phyloP scores from a whole-genome alignment of 176 grass and related monocot genomes.

The Melocanna baccifera region DNA sequence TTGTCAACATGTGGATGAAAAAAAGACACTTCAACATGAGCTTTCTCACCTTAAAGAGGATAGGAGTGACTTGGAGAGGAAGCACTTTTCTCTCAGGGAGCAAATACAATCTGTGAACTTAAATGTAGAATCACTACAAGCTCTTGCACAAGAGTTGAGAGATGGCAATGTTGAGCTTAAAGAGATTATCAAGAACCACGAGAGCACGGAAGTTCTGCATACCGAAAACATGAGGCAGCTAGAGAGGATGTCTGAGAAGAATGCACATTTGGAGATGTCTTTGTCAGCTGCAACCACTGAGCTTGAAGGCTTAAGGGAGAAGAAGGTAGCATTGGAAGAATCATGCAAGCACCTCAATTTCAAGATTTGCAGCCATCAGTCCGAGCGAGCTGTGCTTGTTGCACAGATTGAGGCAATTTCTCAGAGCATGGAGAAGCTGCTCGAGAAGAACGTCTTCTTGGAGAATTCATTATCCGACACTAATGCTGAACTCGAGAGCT shows the following conservation, averaged over 20 bases:
- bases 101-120: constrained; percentile 66
- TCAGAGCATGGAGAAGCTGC: constrained; percentile 59
- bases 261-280: constrained; percentile 58
- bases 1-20: constrained; percentile 51
- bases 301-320: constrained; percentile 53
- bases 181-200: constrained; percentile 71
- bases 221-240: constrained; percentile 54
- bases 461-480: constrained; percentile 75
- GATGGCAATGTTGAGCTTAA: constrained; percentile 78
- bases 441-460: constrained; percentile 61
- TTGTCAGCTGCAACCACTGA: constrained; percentile 58
- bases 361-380: constrained; percentile 47
- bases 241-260: constrained; percentile 64
- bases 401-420: constrained; percentile 58
- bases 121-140: constrained; percentile 68
- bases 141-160: constrained; percentile 62
- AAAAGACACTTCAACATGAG: constrained; percentile 62
- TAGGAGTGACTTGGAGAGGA: constrained; percentile 61
- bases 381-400: constrained; percentile 53
- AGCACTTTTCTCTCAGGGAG: constrained; percentile 56
- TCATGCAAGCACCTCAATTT: constrained; percentile 55
- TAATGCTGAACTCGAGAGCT: constrained; percentile 61
- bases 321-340: constrained; percentile 52
- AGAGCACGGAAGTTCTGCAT: constrained; percentile 42
- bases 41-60: constrained; percentile 63